Percentiles rank a stretch among this genome's conserved stretches.
These are phyloP conservation scores for Barbarea vulgaris DNA, from an alignment of 345 rosid species.

Conservation along the genomic window DNA sequence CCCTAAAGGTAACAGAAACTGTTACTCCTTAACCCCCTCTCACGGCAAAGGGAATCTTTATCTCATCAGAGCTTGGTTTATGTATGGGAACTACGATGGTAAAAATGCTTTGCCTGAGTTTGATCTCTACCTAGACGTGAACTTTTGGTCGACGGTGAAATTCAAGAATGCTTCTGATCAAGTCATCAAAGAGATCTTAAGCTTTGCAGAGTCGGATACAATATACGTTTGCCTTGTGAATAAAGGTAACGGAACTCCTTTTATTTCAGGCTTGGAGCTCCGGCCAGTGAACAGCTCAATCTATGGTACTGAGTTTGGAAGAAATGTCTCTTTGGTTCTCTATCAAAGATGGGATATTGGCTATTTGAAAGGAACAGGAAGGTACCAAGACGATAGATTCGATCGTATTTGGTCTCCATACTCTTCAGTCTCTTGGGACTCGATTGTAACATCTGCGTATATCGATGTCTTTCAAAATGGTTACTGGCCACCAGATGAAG, in stretches of 20 bases:
- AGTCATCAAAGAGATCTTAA: constrained; percentile 41
- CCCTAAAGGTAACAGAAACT: constrained; percentile 50
- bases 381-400: constrained; percentile 43
- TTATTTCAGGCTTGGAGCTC: constrained; percentile 54
- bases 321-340: constrained; percentile 23
- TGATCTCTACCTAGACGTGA: constrained; percentile 49
- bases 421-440: constrained; percentile 35
- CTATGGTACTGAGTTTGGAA: constrained; percentile 34
- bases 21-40: constrained; percentile 39
- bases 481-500: constrained; percentile 44
- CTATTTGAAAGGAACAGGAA: constrained; percentile 19
- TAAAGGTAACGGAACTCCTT: constrained; percentile 50
- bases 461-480: constrained; percentile 41
- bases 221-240: constrained; percentile 58
- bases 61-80: constrained; percentile 44
- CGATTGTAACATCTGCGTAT: constrained; percentile 17
- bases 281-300: constrained; percentile 42
- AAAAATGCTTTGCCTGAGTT: constrained; percentile 37
- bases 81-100: constrained; percentile 60
- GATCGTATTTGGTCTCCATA: constrained; percentile 53
- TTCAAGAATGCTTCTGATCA: constrained; percentile 35
- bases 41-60: constrained; percentile 32
- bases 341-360: constrained; percentile 37
- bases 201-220: constrained; percentile 28
- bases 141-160: constrained; percentile 45